Base-by-base conservation (phyloP, 1,139 yeast species). In the Ogataea hybrid region DNA sequence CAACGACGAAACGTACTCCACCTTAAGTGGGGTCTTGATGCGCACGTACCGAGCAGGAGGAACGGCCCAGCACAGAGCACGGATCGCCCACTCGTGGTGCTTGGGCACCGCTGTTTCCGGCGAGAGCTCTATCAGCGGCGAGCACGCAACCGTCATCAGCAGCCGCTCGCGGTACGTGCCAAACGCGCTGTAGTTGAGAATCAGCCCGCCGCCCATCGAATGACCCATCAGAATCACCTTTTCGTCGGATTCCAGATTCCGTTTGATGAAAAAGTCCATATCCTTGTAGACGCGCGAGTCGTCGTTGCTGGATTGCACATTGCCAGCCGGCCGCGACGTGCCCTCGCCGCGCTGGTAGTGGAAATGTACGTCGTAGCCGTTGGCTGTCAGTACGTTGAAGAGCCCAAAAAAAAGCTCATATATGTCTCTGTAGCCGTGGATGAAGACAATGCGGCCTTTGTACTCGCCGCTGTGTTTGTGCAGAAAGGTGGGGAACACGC, bases 131-230 rank as follows among this genome's bases (percentile, higher is more conserved):
- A 89, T 69, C 57, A 84, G 70, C 0, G 97, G 97, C 1, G 84
- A 90, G 28, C 76, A 68, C 2, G 77, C 79, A 35, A 81, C 65
- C 46, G 77, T 76, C 0, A 83, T 84, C 37, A 70, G 68, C 39
- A 90, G 54, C 21, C 70, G 56, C 28, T 78, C 75, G 35, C 71
- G 69, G 60, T 76, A 57, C 49, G 69, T 75, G 3, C 97, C 97
- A 35, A 68, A 66, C 40, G 83, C 73, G 12, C 81, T 86, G 61
- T 90, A 90, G 63, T 82, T 86, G 48, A 89, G 69, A 0, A 71
- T 69, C 41, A 88, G 81, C 0, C 86, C 96, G 16, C 97, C 97
- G 37, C 98, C 98, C 97, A 92, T 89, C n/a, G 95, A 86, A 58
- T 86, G 95, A 2, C 97, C 96, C 65, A 78, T 70, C 50, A 92